A percentile compares a stretch with the other conserved stretches of the same genome.
phyloP scores from a whole-genome alignment of 1,284 basidiomycete genomes.

The Malassezia globosa region DNA sequence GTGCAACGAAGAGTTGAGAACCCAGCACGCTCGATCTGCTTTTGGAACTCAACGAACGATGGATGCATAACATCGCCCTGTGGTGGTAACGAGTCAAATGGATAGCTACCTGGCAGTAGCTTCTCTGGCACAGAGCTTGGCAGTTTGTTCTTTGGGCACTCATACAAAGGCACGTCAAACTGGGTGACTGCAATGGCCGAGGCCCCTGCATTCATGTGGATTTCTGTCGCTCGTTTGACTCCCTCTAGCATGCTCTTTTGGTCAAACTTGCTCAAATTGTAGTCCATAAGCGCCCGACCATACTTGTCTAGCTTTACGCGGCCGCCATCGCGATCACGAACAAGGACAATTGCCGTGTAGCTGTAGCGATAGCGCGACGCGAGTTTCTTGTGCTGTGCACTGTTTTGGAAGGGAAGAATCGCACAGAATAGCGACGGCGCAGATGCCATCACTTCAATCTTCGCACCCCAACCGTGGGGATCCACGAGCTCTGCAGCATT shows the following conservation, averaged over 20 bases:
- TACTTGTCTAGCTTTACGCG: slow-evolving; percentile 46
- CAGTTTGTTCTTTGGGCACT: slow-evolving; percentile 11
- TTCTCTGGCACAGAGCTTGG: slow-evolving; percentile 1
- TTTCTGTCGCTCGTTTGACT: slow-evolving; percentile 47
- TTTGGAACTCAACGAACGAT: slow-evolving; percentile 36
- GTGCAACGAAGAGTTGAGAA: slow-evolving; percentile 21
- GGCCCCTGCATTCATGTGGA: slow-evolving; percentile 49
- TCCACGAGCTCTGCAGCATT: slow-evolving; percentile 38
- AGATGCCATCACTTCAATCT: slow-evolving; percentile 50
- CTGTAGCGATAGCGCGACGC: slow-evolving; percentile 45
- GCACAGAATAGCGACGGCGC: slow-evolving; percentile 46
- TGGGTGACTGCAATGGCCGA: slow-evolving; percentile 47
- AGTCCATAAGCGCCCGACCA: slow-evolving; percentile 47
- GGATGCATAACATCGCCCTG: slow-evolving; percentile 31
- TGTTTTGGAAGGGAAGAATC: slow-evolving; percentile 44
- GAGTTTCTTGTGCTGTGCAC: slow-evolving; percentile 46
- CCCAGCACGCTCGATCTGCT: slow-evolving; percentile 32
- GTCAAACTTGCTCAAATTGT: slow-evolving; percentile 48
- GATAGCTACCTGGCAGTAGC: slow-evolving; percentile 29
- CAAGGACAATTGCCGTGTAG: slow-evolving; percentile 42
- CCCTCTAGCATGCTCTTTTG: slow-evolving; percentile 45
- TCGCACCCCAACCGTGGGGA: slow-evolving; percentile 47
- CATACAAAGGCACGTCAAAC: slow-evolving; percentile 31
- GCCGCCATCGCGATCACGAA: slow-evolving; percentile 45
- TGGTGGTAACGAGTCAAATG: slow-evolving; percentile 25